Evolutionary conservation across 305 asterid species (phyloP).

Genomic region (Ilex paraguariensis): DNA sequence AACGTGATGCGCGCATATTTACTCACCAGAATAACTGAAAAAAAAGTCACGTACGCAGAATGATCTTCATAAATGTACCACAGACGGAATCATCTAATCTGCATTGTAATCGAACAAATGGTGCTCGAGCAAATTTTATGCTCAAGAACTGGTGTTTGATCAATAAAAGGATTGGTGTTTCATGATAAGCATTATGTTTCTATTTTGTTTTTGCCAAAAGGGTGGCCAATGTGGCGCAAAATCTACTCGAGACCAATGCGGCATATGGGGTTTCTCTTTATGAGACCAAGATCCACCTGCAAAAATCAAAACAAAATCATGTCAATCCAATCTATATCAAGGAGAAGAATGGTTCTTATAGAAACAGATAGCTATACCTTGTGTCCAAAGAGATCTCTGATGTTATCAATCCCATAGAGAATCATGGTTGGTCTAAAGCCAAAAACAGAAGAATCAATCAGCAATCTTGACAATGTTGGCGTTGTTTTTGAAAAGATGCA

Average conservation of each 20-base stretch:
- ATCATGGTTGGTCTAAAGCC: slow-evolving; percentile 86
- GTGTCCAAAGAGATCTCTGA: slow-evolving; percentile 95
- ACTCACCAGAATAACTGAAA: no score
- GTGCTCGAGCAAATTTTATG: no score
- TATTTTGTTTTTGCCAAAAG: no score
- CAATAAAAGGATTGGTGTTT: no score
- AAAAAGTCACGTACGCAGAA: no score
- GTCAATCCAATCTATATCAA: not conserved
- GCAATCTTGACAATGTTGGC: no score
- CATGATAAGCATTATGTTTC: no score
- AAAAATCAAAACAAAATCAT: slow-evolving; percentile 11
- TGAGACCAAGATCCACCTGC: slow-evolving; percentile 90
- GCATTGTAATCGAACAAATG: no score
- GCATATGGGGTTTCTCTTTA: slow-evolving; percentile 80
- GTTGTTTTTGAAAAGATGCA: not conserved
- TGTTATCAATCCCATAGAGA: slow-evolving; percentile 83
- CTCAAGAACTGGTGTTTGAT: no score
- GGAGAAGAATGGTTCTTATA: not conserved
- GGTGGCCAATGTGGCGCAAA: not conserved
- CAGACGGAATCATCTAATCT: no score
- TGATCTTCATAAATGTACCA: no score
- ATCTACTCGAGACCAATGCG: slow-evolving; percentile 56
- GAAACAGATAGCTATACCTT: slow-evolving; percentile 41
- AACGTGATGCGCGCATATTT: no score
- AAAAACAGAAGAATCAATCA: not conserved